Evolutionary conservation across 23 red algal genomes (phyloP).

Genomic region (Rhodosorus marinus): DNA sequence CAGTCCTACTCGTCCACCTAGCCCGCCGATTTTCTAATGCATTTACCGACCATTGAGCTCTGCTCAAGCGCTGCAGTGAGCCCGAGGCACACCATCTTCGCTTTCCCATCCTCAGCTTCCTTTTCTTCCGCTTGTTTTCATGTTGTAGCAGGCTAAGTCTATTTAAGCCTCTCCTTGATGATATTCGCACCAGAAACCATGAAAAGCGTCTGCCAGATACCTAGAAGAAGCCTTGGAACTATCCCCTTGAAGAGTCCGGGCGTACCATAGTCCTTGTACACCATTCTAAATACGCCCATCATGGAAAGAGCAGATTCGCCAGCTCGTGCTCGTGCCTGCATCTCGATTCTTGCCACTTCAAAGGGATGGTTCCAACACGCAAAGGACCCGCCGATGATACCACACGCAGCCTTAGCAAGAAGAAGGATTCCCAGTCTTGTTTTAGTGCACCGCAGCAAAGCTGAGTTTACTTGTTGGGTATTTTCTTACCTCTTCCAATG

Average conservation of each 20-base stretch:
- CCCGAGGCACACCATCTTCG: too few species aligned
- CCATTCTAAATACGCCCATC: constrained; percentile 19
- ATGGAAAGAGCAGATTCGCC: constrained; percentile 20
- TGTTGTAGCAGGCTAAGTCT: too few species aligned
- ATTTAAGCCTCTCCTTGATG: constrained; percentile 13
- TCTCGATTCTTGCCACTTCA: constrained; percentile 84
- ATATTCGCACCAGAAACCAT: constrained; percentile 43
- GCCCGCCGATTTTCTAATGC: too few species aligned
- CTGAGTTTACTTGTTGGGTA: too few species aligned
- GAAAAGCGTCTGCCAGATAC: constrained; percentile 65
- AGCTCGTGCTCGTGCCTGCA: constrained; percentile 49
- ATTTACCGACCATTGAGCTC: too few species aligned
- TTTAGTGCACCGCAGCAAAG: too few species aligned
- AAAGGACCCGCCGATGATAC: constrained; percentile 21
- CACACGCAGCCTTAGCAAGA: too few species aligned
- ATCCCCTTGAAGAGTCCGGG: constrained; percentile 48
- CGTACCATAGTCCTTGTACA: constrained; percentile 28
- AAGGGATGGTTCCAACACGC: constrained; percentile 89
- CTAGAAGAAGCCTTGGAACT: constrained; percentile 36
- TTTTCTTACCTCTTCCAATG: constrained; percentile 23
- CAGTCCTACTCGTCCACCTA: too few species aligned
- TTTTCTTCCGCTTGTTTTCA: too few species aligned
- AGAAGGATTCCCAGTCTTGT: too few species aligned
- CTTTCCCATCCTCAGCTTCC: too few species aligned
- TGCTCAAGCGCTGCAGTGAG: too few species aligned